phyloP scores from a whole-genome alignment of 345 rosid species.

The Eucalyptus grandis region DNA sequence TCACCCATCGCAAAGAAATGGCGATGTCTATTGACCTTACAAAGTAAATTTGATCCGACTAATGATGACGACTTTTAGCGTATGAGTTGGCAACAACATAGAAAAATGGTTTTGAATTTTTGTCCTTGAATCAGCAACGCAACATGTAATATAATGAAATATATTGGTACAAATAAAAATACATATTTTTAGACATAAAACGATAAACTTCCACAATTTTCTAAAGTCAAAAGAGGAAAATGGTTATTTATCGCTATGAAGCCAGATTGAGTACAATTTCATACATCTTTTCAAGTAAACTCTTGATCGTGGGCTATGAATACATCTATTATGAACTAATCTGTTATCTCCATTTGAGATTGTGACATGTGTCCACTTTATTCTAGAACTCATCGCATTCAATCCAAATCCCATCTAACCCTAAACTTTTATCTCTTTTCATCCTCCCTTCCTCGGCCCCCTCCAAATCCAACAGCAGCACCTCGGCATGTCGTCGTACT shows the following conservation, averaged over 20 bases:
- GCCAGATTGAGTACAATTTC: too few species aligned
- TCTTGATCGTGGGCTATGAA: too few species aligned
- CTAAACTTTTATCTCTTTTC: not conserved
- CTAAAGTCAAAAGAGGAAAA: too few species aligned
- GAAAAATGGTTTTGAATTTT: too few species aligned
- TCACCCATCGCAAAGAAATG: not conserved
- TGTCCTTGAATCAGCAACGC: too few species aligned
- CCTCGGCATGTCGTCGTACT: not conserved
- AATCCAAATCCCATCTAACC: not conserved
- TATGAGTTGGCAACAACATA: too few species aligned
- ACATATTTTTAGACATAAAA: not conserved
- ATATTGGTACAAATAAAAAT: not conserved
- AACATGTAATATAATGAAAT: too few species aligned
- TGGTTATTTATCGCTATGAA: too few species aligned
- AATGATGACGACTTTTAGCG: too few species aligned
- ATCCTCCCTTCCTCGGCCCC: not conserved
- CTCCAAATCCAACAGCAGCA: not conserved
- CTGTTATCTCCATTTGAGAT: not conserved
- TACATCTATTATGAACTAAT: not conserved
- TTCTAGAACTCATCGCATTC: not conserved
- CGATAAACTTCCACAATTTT: too few species aligned
- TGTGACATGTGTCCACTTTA: not conserved
- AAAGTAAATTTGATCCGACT: not conserved
- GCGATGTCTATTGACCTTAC: not conserved
- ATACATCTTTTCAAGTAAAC: too few species aligned